A percentile compares a stretch with the other conserved stretches of the same genome.
Evolutionary conservation across 1,284 basidiomycete species (phyloP).

Genomic region (Ceratobasidium sp.): DNA sequence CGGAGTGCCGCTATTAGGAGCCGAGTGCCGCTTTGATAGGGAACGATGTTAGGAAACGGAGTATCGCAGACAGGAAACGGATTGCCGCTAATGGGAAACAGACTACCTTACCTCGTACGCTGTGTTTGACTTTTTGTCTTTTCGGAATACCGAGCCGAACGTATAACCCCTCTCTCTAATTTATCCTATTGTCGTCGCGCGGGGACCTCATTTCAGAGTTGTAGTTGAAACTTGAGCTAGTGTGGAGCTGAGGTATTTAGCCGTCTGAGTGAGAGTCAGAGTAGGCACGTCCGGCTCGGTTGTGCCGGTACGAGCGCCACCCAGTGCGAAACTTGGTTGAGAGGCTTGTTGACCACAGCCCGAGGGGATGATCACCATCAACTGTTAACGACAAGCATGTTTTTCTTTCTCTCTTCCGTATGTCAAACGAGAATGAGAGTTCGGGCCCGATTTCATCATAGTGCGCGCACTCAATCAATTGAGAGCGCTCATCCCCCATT

Average conservation of each 20-base stretch:
- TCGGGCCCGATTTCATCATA: no score
- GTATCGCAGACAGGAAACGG: no score
- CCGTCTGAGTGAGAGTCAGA: no score
- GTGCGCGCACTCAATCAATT: no score
- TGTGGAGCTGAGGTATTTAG: neutral
- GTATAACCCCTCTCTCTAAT: neutral
- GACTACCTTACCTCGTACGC: neutral
- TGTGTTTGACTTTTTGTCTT: neutral
- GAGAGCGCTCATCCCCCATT: no score
- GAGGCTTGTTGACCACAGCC: neutral
- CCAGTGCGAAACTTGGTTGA: neutral
- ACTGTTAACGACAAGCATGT: no score
- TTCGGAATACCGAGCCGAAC: neutral
- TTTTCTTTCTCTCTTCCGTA: no score
- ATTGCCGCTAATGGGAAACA: neutral
- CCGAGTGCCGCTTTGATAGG: no score
- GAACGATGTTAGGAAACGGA: no score
- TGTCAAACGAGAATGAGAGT: no score
- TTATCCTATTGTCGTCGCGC: conserved; percentile 12
- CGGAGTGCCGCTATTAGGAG: no score
- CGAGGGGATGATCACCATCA: no score
- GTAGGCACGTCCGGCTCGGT: neutral
- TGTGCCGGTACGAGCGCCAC: neutral
- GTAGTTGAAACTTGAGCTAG: conserved; percentile 2
- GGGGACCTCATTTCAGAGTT: neutral